Base-by-base conservation (phyloP, 306 rosid species). In the Arachis hypogaea region DNA sequence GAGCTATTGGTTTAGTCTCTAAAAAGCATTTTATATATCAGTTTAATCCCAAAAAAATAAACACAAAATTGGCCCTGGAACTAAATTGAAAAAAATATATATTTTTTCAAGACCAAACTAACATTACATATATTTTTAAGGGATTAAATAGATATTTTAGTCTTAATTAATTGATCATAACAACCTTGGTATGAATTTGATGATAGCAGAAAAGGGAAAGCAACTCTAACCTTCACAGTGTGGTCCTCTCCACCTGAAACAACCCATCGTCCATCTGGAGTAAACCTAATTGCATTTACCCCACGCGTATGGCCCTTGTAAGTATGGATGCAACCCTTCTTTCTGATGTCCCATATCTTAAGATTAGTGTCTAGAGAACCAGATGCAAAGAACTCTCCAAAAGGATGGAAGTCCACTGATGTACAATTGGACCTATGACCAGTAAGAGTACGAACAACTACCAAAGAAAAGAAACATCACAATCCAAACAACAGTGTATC, bases 251-350 rank as follows among this genome's bases (percentile, higher is more conserved):
- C 99, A 73, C 99, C 96, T 43, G 99, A 94, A 71, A 94, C 99
- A 83, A 94, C 96, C 99, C 99, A 94, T 4, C 99, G 99, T 67
- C 99, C 99, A 87, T 94, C 99, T 9, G 99, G 99, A 78, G 99
- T 94, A 85, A 94, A 94, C 82, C 97, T 87, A 75, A 94, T 94
- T 29, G 96, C 96, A 86, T 90, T 94, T 64, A 94, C 99, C 74
- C 99, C 99, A 77, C 99, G 90, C 56, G 99, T 94, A 77, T 94
- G 99, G 68, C 99, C 98, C 76, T 94, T 94, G 95, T 94, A 94
- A 6, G 99, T 94, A 82, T 94, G 99, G 71, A 94, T 94, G 84
- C 98, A 94, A 70, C 96, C 98, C 82, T 94, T 94, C 94, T 92
- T 94, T 84, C 99, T 87, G 75, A 94, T 94, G 74, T 94, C 99